Conservation (phyloP, 768 basidiomycete species). For the Lanmaoa rubissima region DNA sequence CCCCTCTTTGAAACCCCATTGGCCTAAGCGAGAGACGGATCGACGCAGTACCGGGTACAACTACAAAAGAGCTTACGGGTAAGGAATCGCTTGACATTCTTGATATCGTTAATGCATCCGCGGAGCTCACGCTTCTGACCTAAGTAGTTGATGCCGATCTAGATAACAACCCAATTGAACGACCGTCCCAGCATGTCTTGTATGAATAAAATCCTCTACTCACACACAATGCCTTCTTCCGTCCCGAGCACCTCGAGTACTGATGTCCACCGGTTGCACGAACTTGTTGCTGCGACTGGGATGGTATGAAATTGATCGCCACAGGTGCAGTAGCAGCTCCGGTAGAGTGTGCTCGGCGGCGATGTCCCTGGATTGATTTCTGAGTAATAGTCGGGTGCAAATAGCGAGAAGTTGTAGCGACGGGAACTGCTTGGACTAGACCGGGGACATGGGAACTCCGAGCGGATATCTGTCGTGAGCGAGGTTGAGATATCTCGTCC, state of each 20-base stretch:
- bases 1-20: constrained; percentile 47
- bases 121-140: constrained; percentile 61
- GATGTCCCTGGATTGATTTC: constrained; percentile 11
- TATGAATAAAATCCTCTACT: constrained; percentile 13
- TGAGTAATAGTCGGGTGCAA: background rate
- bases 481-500: constrained; percentile 10
- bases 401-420: background rate
- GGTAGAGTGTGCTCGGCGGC: constrained; percentile 22
- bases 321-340: constrained; percentile 10
- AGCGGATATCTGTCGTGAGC: constrained; percentile 9
- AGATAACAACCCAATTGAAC: background rate
- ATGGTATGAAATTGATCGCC: background rate
- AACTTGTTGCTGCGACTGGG: constrained; percentile 3
- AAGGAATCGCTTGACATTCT: constrained; percentile 66
- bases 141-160: constrained; percentile 81
- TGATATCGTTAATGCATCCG: constrained; percentile 83
- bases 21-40: constrained; percentile 24
- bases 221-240: constrained; percentile 49
- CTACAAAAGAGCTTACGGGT: constrained; percentile 41
- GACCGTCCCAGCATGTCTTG: background rate
- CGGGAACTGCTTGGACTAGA: background rate
- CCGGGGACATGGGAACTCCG: constrained; percentile 1
- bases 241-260: constrained; percentile 51
- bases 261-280: constrained; percentile 24
- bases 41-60: background rate